These are phyloP conservation scores for Nicotiana noctiflora DNA, from an alignment of 257 asterid species.

Conservation along the genomic window DNA sequence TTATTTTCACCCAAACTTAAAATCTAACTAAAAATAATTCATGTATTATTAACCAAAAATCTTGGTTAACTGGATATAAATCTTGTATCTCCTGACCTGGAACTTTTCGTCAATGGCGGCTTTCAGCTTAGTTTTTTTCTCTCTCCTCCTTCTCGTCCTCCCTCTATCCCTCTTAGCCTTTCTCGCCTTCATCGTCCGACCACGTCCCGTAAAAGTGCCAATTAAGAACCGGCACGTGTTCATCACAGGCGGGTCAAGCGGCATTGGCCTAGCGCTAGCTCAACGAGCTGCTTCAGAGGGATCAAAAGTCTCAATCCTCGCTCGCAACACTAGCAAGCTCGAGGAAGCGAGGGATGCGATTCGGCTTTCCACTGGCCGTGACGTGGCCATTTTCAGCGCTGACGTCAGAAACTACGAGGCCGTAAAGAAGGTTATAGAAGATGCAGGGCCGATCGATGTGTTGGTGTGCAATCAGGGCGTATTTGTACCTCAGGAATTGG, in stretches of 20 bases:
- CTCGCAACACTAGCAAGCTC: slow-evolving; percentile 58
- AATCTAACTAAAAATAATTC: too few relatives aligned
- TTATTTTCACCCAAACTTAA: too few relatives aligned
- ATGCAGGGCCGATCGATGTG: slow-evolving; percentile 76
- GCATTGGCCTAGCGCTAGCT: slow-evolving; percentile 90
- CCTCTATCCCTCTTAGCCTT: slow-evolving; percentile 50
- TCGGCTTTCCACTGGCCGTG: slow-evolving; percentile 78
- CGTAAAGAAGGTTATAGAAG: slow-evolving; percentile 50
- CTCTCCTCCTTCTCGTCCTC: slow-evolving; percentile 34
- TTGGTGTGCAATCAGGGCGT: slow-evolving; percentile 89
- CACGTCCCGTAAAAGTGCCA: slow-evolving; percentile 58
- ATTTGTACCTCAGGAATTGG: slow-evolving; percentile 68
- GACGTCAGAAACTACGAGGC: slow-evolving; percentile 80
- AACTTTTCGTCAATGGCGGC: slow-evolving; percentile 40
- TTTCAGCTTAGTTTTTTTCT: slow-evolving; percentile 32
- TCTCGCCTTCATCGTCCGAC: slow-evolving; percentile 65
- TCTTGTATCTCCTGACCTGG: too few relatives aligned
- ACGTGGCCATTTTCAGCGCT: slow-evolving; percentile 61
- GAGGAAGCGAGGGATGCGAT: slow-evolving; percentile 70
- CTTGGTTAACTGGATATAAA: too few relatives aligned
- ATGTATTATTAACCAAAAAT: too few relatives aligned
- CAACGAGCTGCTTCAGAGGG: slow-evolving; percentile 61
- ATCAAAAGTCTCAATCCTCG: slow-evolving; percentile 70
- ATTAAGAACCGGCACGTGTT: slow-evolving; percentile 82
- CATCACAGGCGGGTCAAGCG: slow-evolving; percentile 98